A percentile compares a stretch with the other conserved stretches of the same genome.
Conservation (phyloP, 164 flowering plant genomes). For the Magnolia kwangsiensis region DNA sequence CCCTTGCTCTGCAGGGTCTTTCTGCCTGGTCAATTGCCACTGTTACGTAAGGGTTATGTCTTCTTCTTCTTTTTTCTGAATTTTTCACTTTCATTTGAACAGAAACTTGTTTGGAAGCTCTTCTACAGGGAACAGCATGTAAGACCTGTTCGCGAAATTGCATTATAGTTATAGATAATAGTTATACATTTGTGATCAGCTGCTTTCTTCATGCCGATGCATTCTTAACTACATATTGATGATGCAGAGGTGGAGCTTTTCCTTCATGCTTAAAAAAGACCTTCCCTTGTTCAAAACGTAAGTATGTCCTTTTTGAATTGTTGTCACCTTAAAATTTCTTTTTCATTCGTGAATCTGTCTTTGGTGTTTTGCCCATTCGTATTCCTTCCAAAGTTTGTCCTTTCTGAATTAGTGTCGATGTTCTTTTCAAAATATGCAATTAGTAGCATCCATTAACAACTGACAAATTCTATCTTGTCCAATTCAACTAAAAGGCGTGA, state of each 20-base stretch:
- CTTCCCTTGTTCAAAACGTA: not conserved
- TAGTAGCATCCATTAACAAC: not conserved
- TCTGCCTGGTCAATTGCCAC: too few relatives aligned
- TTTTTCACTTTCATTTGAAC: not conserved
- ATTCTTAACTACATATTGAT: not conserved
- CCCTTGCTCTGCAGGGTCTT: too few relatives aligned
- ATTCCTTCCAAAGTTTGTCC: too few relatives aligned
- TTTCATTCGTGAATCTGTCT: too few relatives aligned
- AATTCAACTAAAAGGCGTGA: too few relatives aligned
- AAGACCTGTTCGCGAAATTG: not conserved
- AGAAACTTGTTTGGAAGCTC: conserved; percentile 64
- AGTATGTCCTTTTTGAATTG: not conserved
- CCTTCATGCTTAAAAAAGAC: not conserved
- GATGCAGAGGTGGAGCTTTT: conserved; percentile 3
- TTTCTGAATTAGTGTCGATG: not conserved
- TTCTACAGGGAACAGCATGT: conserved; percentile 9
- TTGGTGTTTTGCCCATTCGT: too few relatives aligned
- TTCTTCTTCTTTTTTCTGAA: not conserved
- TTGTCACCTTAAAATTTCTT: too few relatives aligned
- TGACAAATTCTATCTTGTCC: too few relatives aligned
- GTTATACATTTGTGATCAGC: not conserved
- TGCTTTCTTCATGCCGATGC: not conserved
- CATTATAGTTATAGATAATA: not conserved
- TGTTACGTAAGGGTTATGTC: too few relatives aligned
- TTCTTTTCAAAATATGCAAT: not conserved